These are phyloP conservation scores for Capsicum baccatum DNA, from an alignment of 257 asterid species.

Conservation along the genomic window DNA sequence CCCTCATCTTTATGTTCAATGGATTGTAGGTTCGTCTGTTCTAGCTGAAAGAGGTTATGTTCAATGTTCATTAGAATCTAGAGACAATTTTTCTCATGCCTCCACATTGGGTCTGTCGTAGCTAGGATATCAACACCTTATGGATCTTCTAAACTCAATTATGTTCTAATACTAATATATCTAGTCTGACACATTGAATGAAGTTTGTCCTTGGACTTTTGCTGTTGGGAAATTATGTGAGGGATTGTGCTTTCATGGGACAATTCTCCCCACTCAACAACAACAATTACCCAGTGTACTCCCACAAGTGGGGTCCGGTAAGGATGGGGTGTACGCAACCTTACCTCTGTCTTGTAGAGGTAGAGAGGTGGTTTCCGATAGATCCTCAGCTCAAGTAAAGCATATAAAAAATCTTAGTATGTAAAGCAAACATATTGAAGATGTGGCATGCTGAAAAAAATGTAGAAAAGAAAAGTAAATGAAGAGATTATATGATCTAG, in stretches of 20 bases:
- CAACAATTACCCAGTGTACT: too few species aligned
- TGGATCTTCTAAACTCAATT: neutral
- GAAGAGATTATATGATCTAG: too few species aligned
- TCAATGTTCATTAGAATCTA: neutral
- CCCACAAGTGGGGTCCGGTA: too few species aligned
- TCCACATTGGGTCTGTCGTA: neutral
- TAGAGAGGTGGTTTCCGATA: too few species aligned
- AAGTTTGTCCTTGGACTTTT: neutral
- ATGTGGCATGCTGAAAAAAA: too few species aligned
- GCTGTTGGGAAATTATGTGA: neutral
- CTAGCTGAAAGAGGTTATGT: neutral
- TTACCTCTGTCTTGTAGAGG: too few species aligned
- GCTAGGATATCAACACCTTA: neutral
- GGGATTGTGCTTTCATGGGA: neutral
- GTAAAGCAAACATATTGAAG: too few species aligned
- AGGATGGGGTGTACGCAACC: too few species aligned
- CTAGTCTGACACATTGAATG: neutral
- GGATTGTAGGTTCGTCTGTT: neutral
- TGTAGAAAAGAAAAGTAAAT: too few species aligned
- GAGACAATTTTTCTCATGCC: neutral
- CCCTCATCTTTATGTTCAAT: neutral
- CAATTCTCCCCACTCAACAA: neutral
- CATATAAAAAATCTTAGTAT: too few species aligned
- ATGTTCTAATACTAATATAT: neutral
- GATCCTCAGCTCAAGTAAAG: too few species aligned